Percentiles rank a stretch among this genome's conserved stretches.
Evolutionary conservation across 2,329 filamentous ascomycete species (phyloP).

Genomic region (Cladosporium sphaerospermum): DNA sequence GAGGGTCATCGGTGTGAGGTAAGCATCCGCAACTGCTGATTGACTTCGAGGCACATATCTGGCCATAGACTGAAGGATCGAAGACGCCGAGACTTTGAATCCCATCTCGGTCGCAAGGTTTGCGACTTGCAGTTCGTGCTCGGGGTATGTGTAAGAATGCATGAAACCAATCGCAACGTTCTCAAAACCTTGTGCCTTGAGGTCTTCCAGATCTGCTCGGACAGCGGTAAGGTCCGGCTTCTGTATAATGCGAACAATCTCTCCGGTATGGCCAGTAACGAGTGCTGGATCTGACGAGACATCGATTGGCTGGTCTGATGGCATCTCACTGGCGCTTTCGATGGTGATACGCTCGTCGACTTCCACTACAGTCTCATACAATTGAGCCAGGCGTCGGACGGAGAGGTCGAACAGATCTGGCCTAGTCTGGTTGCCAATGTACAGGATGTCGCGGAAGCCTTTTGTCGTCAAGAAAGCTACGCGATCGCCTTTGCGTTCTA

Average conservation of each 20-base stretch:
- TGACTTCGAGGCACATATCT: constrained; percentile 16
- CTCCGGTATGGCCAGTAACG: constrained; percentile 23
- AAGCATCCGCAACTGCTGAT: constrained; percentile 17
- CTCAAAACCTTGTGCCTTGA: constrained; percentile 31
- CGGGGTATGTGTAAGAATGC: constrained; percentile 30
- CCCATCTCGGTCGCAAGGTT: constrained; percentile 26
- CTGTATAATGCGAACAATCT: constrained; percentile 25
- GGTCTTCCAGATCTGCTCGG: constrained; percentile 15
- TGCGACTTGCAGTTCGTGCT: constrained; percentile 26
- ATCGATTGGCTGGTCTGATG: constrained; percentile 12
- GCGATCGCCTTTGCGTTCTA: constrained; percentile 27
- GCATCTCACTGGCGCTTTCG: constrained; percentile 23
- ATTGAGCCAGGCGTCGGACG: constrained; percentile 17
- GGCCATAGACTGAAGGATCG: constrained; percentile 20
- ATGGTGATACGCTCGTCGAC: constrained; percentile 27
- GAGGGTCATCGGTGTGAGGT: constrained; percentile 15
- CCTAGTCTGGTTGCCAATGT: constrained; percentile 30
- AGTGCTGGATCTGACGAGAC: constrained; percentile 43
- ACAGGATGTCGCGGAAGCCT: constrained; percentile 27
- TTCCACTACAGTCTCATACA: constrained; percentile 21
- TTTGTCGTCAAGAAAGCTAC: constrained; percentile 25
- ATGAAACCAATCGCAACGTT: constrained; percentile 33
- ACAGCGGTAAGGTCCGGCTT: constrained; percentile 17
- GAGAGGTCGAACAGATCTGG: constrained; percentile 27
- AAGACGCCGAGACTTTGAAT: constrained; percentile 27